Conservation (phyloP, 2,329 filamentous ascomycete species). For the Aspergillus sojae region DNA sequence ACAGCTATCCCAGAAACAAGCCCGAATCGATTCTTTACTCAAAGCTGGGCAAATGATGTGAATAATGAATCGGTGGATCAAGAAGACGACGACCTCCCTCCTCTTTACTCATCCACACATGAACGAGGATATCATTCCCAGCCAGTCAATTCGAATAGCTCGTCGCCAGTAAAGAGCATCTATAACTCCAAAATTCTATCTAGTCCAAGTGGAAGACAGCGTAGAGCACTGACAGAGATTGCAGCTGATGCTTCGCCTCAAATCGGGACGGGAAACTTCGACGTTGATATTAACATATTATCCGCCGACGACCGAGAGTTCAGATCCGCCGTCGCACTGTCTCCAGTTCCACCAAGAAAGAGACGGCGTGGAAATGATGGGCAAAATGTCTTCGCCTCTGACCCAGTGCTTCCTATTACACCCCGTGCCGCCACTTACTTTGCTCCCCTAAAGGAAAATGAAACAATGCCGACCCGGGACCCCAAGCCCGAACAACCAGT, state of each 20-base stretch:
- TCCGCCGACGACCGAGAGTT: conserved; percentile 46
- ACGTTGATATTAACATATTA: conserved; percentile 41
- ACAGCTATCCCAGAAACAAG: conserved; percentile 45
- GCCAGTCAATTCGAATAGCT: conserved; percentile 22
- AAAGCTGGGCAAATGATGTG: conserved; percentile 25
- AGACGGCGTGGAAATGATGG: conserved; percentile 40
- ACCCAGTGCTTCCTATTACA: conserved; percentile 32
- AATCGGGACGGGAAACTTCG: conserved; percentile 32
- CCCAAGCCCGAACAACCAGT: conserved; percentile 17
- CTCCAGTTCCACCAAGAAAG: conserved; percentile 39
- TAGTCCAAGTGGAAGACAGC: conserved; percentile 42
- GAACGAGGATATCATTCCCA: conserved; percentile 24
- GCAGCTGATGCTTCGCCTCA: conserved; percentile 46
- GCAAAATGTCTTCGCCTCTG: conserved; percentile 31
- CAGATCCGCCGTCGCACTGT: conserved; percentile 35
- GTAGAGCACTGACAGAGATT: conserved; percentile 45
- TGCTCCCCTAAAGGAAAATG: conserved; percentile 18
- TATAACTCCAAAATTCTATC: conserved; percentile 36
- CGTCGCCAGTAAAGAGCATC: conserved; percentile 30
- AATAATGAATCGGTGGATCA: conserved; percentile 31
- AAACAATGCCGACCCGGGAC: conserved; percentile 13
- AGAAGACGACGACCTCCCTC: conserved; percentile 44
- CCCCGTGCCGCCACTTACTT: conserved; percentile 25
- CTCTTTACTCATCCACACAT: conserved; percentile 26
- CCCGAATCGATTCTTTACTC: conserved; percentile 29